These are phyloP conservation scores for Globisporangium carolinianum DNA, from an alignment of 352 stramenopile genomes.

Conservation along the genomic window DNA sequence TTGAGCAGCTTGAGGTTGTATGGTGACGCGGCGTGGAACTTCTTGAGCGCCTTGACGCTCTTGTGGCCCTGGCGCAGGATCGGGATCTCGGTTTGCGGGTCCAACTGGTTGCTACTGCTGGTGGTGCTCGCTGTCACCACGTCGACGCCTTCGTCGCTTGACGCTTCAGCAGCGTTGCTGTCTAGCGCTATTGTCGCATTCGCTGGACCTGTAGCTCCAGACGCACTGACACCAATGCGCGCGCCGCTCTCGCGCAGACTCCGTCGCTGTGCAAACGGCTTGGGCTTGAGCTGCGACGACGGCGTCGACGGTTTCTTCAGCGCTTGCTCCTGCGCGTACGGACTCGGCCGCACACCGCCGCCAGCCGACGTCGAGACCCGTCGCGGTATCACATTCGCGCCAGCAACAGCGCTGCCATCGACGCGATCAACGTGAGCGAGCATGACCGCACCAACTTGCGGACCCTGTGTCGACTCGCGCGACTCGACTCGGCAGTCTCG, in stretches of 20 bases:
- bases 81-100: slow-evolving; percentile 13
- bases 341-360: slow-evolving; percentile 4
- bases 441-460: not conserved
- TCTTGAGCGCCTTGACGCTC: slow-evolving; percentile 55
- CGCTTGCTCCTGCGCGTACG: slow-evolving; percentile 9
- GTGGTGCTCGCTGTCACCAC: not conserved
- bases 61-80: slow-evolving; percentile 63
- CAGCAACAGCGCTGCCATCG: not conserved
- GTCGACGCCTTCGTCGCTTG: not conserved
- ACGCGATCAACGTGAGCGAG: not conserved
- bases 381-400: not conserved
- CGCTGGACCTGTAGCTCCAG: slow-evolving; percentile 18
- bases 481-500: not conserved
- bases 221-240: slow-evolving; percentile 78
- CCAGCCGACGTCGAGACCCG: slow-evolving; percentile 7
- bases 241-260: slow-evolving; percentile 72
- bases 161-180: slow-evolving; percentile 1
- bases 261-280: slow-evolving; percentile 5
- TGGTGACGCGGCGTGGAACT: slow-evolving; percentile 46
- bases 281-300: slow-evolving; percentile 1
- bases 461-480: not conserved
- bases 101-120: slow-evolving; percentile 10
- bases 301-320: slow-evolving; percentile 9
- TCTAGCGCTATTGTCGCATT: not conserved
- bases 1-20: slow-evolving; percentile 37